Evolutionary conservation across 176 grass and related monocot species (phyloP), one percentile per base, ranked within the genome.

Genomic region (Poa annua): DNA sequence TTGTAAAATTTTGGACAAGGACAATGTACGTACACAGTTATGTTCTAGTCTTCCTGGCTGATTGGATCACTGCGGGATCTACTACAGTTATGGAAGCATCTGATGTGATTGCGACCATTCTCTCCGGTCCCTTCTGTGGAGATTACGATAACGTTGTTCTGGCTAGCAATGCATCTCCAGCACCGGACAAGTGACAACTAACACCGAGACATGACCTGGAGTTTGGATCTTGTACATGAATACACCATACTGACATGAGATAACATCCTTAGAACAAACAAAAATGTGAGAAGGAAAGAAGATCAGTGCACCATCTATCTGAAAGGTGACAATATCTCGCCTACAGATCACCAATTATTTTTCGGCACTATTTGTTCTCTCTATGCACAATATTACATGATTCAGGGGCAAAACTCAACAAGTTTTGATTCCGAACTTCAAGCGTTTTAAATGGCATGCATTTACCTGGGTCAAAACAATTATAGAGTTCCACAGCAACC

Each of bases 161-260:
- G 81, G 75, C 75, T 49, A 74, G 6, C 35, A 80, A 42, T 80
- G 81, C 76, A 80, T 38, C 65, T 69, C 67, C 38, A 26, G 13
- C 7, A 36, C 36, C 13, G 64, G 48, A 74, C 66, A 88, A 54
- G 5, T 52, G 42, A 87, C 79, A 48, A 15, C 6, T 48, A 17
- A 17, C 80, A 14, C 35, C 39, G 36, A 45, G 39, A 80, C 1
- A 51, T 67, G 81, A 79, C 66, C 25, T 57, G 57, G 2, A 16
- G 57, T 80, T 74, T 84, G 44, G 14, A 11, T 33, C 11, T 19
- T 71, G 21, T 54, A 66, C 51, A 41, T 10, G 5, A 33, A 17
- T 34, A 64, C 26, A 13, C 61, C 61, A 41, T 17, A 50, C 8
- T 14, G 24, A 2, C 45, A 73, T 0, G 29, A 32, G 21, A 72